A percentile compares a stretch with the other conserved stretches of the same genome.
Evolutionary conservation across 345 rosid genomes (phyloP).

Genomic region (Crucihimalaya himalaica): DNA sequence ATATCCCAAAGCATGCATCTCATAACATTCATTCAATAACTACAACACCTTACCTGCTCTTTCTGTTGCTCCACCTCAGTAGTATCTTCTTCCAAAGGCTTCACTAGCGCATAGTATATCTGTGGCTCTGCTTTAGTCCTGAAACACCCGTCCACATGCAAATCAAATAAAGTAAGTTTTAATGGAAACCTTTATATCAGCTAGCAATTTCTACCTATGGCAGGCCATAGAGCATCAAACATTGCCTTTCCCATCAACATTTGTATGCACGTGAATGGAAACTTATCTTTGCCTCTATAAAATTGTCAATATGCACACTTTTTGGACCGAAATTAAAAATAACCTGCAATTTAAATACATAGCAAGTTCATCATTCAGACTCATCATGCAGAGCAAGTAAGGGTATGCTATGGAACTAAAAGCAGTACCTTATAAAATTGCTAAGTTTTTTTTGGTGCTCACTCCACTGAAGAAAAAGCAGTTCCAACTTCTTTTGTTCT

Average conservation of each 20-base stretch:
- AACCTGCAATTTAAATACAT: constrained; percentile 68
- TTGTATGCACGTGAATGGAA: constrained; percentile 72
- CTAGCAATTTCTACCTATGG: constrained; percentile 34
- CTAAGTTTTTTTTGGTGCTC: constrained; percentile 88
- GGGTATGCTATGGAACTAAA: not conserved
- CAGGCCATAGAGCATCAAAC: constrained; percentile 45
- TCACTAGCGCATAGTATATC: constrained; percentile 69
- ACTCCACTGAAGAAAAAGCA: constrained; percentile 93
- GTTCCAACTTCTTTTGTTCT: constrained; percentile 93
- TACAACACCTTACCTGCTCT: constrained; percentile 59
- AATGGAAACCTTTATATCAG: constrained; percentile 17
- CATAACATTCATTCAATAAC: constrained; percentile 10
- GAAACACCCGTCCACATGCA: constrained; percentile 43
- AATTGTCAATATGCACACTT: constrained; percentile 98
- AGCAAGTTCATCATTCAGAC: constrained; percentile 21
- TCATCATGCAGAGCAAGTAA: constrained; percentile 10
- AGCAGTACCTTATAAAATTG: constrained; percentile 85
- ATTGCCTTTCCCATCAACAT: constrained; percentile 47
- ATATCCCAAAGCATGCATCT: constrained; percentile 11
- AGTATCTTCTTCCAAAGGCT: constrained; percentile 69
- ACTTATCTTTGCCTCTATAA: constrained; percentile 95
- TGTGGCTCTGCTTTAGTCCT: constrained; percentile 93
- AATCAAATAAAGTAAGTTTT: constrained; percentile 30
- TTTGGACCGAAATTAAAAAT: constrained; percentile 95
- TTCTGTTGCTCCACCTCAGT: constrained; percentile 54